These are phyloP conservation scores for Chlamydomonas applanata DNA, from an alignment of 139 green algal genomes.

Conservation along the genomic window DNA sequence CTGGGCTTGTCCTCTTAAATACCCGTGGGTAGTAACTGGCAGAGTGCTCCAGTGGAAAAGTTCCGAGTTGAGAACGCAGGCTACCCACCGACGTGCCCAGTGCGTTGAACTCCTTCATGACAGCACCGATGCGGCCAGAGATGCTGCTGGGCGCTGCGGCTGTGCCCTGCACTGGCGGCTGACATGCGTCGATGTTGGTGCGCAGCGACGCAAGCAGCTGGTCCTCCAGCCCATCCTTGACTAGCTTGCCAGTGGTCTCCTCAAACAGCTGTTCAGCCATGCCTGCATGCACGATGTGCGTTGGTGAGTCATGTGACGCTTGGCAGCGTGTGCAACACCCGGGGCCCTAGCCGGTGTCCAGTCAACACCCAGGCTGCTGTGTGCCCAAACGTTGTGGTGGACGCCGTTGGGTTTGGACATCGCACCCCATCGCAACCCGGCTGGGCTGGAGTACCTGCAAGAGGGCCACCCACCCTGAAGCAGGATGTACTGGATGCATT, in stretches of 20 bases:
- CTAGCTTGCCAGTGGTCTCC: slow-evolving; percentile 12
- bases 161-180: neutral
- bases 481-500: slow-evolving; percentile 49
- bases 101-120: slow-evolving; percentile 14
- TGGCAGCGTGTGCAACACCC: too few species aligned
- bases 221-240: slow-evolving; percentile 42
- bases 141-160: slow-evolving; percentile 4
- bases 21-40: neutral
- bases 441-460: too few species aligned
- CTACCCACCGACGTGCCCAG: neutral
- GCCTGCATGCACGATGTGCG: neutral
- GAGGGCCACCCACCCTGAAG: slow-evolving; percentile 33
- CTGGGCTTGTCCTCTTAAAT: too few species aligned
- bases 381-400: too few species aligned
- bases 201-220: slow-evolving; percentile 25
- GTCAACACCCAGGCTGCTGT: too few species aligned
- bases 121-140: slow-evolving; percentile 16
- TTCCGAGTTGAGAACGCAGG: neutral
- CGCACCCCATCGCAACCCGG: too few species aligned
- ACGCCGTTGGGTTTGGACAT: too few species aligned
- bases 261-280: neutral
- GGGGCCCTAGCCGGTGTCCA: too few species aligned
- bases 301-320: too few species aligned
- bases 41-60: neutral
- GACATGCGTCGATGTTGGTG: slow-evolving; percentile 14